phyloP scores from a whole-genome alignment of 305 asterid genomes.

The Euphrasia arctica region DNA sequence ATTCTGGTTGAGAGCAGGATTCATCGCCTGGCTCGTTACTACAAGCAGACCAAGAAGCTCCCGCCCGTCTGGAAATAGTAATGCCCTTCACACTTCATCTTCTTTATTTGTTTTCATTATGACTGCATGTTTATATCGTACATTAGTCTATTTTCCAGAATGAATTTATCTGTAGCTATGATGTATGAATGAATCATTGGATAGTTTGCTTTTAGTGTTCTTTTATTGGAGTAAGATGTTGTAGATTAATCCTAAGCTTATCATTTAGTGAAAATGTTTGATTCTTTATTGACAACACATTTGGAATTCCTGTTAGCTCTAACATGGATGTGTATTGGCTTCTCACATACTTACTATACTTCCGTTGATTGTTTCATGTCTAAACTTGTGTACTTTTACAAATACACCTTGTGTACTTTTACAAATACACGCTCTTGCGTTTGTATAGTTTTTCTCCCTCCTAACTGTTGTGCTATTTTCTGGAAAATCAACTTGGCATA shows the following conservation, averaged over 20 bases:
- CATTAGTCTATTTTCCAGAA: background rate
- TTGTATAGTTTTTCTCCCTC: background rate
- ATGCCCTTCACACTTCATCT: conserved; percentile 8
- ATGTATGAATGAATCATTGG: background rate
- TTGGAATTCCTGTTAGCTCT: background rate
- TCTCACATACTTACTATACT: background rate
- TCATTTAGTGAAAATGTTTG: background rate
- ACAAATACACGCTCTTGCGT: no score
- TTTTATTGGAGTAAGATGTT: no score
- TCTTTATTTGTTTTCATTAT: background rate
- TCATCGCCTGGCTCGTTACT: conserved; percentile 82
- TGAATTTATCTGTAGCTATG: background rate
- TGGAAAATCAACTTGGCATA: no score
- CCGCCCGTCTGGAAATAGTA: conserved; percentile 95
- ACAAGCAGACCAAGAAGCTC: conserved; percentile 93
- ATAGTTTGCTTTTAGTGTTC: no score
- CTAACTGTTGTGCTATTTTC: no score
- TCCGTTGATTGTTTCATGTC: no score
- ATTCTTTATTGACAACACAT: no score
- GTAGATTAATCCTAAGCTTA: background rate
- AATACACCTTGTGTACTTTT: no score
- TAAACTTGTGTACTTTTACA: no score
- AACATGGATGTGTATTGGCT: background rate
- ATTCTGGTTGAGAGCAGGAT: conserved; percentile 89
- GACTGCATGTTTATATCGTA: background rate